Conservation (phyloP, 148 eudicot species). For the Fagopyrum esculentum region DNA sequence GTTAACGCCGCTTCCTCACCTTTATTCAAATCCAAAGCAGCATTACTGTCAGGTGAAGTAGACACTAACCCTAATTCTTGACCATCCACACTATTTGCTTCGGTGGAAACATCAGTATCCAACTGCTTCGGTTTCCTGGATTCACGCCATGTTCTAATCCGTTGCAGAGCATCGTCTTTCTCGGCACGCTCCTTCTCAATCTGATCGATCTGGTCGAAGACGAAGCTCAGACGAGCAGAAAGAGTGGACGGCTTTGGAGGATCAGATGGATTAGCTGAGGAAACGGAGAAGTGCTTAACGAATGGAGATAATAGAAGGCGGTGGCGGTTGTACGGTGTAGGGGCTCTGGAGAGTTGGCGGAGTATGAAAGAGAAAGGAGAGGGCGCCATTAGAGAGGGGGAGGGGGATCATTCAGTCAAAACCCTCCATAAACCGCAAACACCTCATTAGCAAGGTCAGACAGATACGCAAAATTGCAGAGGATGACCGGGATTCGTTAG, state of each 20-base stretch:
- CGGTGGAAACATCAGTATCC: not conserved
- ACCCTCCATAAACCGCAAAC: slow-evolving; percentile 14
- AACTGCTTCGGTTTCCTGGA: slow-evolving; percentile 37
- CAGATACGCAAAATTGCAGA: not conserved
- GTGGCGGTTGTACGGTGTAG: slow-evolving; percentile 9
- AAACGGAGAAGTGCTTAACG: slow-evolving; percentile 23
- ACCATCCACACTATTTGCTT: not conserved
- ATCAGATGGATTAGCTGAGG: slow-evolving; percentile 16
- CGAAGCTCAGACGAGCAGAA: slow-evolving; percentile 78
- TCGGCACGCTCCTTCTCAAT: slow-evolving; percentile 65
- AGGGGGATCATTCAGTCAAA: not conserved
- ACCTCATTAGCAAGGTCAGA: not conserved
- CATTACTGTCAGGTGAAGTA: not conserved
- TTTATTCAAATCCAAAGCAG: not conserved
- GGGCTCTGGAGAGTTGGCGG: slow-evolving; percentile 11
- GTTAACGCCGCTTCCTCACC: slow-evolving; percentile 20
- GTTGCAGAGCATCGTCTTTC: slow-evolving; percentile 67
- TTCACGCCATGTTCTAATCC: slow-evolving; percentile 83
- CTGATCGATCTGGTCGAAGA: slow-evolving; percentile 89
- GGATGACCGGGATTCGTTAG: not conserved
- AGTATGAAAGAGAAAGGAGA: slow-evolving; percentile 16
- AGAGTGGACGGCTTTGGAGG: slow-evolving; percentile 54
- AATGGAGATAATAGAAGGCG: slow-evolving; percentile 17
- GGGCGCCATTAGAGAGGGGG: slow-evolving; percentile 14
- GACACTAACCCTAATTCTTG: slow-evolving; percentile 9